Base-by-base conservation (phyloP, 2,329 filamentous ascomycete species). In the Penicillium sp. region DNA sequence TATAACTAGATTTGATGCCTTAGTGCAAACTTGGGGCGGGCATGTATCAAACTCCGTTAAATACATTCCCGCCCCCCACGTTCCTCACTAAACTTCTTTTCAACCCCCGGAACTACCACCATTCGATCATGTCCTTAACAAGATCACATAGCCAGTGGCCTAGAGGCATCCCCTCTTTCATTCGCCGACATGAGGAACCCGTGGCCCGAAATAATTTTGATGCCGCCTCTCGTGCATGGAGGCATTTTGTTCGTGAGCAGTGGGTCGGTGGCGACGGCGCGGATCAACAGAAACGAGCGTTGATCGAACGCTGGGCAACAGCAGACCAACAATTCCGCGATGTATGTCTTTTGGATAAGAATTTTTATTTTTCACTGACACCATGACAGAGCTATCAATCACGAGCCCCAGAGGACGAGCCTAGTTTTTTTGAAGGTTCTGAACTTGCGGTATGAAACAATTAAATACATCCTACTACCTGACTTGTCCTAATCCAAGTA, bases 221-320 rank as follows among this genome's bases (percentile, higher is more conserved):
- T 43, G 34, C 46, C 27, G 49, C 56, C 39, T 40, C 56, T 53
- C 56, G 53, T 45, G 53, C 53, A 50, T 58, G 53, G 53, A 56
- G 53, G 40, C 31, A 47, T 45, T 57, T 56, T 53, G 49, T 58
- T 43, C 53, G 53, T 50, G 56, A 58, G 5, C 52, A 42, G 49
- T 56, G 53, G 56, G 54, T 44, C 47, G 39, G 27, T 10, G 53
- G 49, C 53, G 43, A 31, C 49, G 38, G 32, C 39, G 43, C 43
- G 22, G 49, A 58, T 56, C 43, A 56, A 48, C 53, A 56, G 49
- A 53, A 47, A 56, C 49, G 39, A 56, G 49, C 36, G 38, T 39
- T 58, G 43, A 58, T 56, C 43, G 43, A 58, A 29, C 42, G 38
- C 11, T 58, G 56, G 56, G 53, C 56, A 48, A 58, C 49, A 47